A percentile compares a stretch with the other conserved stretches of the same genome.
Evolutionary conservation across 2,329 filamentous ascomycete genomes (phyloP).

Genomic region (Xylaria sp.): DNA sequence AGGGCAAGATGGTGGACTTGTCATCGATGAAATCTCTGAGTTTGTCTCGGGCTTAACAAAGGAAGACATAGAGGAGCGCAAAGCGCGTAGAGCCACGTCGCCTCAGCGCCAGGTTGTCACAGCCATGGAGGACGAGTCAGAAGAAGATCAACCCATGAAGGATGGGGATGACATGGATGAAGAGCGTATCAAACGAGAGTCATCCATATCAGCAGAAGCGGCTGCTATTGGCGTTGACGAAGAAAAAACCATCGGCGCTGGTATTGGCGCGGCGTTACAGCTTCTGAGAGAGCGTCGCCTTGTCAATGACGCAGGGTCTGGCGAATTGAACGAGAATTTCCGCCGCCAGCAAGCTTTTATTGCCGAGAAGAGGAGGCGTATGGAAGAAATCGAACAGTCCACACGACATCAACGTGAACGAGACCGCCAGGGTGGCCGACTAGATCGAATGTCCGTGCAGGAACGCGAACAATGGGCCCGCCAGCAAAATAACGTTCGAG

Average conservation of each 20-base stretch:
- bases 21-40: slow-evolving; percentile 96
- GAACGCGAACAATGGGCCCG: slow-evolving; percentile 91
- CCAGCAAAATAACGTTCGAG: slow-evolving; percentile 86
- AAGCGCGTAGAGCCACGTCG: slow-evolving; percentile 57
- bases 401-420: slow-evolving; percentile 85
- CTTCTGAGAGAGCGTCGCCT: slow-evolving; percentile 88
- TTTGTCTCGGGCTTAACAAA: slow-evolving; percentile 89
- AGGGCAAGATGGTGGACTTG: slow-evolving; percentile 66
- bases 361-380: slow-evolving; percentile 76
- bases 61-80: slow-evolving; percentile 65
- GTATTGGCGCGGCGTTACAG: slow-evolving; percentile 82
- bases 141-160: slow-evolving; percentile 58
- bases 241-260: slow-evolving; percentile 83
- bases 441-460: slow-evolving; percentile 89
- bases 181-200: slow-evolving; percentile 58
- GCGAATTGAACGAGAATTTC: slow-evolving; percentile 72
- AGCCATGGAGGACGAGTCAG: slow-evolving; percentile 57
- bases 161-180: slow-evolving; percentile 62
- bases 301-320: slow-evolving; percentile 71
- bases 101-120: slow-evolving; percentile 53
- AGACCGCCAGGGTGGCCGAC: slow-evolving; percentile 82
- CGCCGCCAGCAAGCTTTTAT: slow-evolving; percentile 82
- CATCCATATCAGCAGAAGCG: slow-evolving; percentile 56
- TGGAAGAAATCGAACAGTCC: slow-evolving; percentile 80
- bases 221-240: slow-evolving; percentile 81